Evolutionary conservation across 1,139 yeast species (phyloP), one percentile per base, ranked within the genome.

Genomic region (Torulaspora pretoriensis): DNA sequence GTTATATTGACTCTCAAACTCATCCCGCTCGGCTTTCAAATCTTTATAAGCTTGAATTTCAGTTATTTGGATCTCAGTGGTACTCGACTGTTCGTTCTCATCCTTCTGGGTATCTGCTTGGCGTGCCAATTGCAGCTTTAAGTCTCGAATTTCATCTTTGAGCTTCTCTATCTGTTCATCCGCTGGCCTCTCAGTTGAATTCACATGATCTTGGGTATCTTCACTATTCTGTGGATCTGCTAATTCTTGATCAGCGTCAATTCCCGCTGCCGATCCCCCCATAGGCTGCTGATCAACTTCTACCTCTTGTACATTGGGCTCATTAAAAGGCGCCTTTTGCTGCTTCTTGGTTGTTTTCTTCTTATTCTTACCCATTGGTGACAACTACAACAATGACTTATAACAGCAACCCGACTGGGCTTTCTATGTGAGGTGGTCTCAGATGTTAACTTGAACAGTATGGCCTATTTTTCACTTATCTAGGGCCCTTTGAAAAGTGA

Each of bases 1-100:
- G 53, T 88, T 87, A 61, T 90, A 88, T 49, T 84, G 85, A 8
- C 76, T 73, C 54, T 85, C 84, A 24, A 79, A 74, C 29, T 80
- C 78, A 48, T 81, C 87, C 41, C 87, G 74, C 53, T 87, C 94
- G 24, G 68, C 66, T 32, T 71, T 73, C 17, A 73, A 65, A 9
- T 59, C 63, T 16, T 64, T 65, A 13, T 80, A 58, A 43, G 74
- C 71, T 9, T 61, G 61, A 32, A 60, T 53, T 17, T 74, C 54
- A 2, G 50, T 48, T 5, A 38, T 22, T 13, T 29, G 22, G 6
- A n/a, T 51, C 25, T 42, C 42, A 14, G 45, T 45, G 9, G 37
- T 38, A 9, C 28, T 30, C 14, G n/a, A 4, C 6, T 8, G 10
- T n/a, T 8, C 30, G n/a, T 16, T 34, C 26, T 14, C 34, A 4